A percentile compares a stretch with the other conserved stretches of the same genome.
phyloP scores from a whole-genome alignment of 441 rosid genomes.

The Monsonia emarginata region DNA sequence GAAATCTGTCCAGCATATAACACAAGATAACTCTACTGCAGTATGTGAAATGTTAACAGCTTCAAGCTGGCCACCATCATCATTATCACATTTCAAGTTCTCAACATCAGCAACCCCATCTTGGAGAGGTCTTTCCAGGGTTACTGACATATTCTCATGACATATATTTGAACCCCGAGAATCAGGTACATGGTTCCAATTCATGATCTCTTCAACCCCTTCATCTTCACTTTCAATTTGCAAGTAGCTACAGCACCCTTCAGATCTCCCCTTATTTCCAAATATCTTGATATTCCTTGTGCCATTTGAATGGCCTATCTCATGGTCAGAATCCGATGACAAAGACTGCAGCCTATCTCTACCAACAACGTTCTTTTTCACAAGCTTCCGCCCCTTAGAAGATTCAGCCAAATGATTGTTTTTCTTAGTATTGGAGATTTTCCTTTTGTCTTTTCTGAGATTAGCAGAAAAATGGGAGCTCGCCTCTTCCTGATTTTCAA shows the following conservation, averaged over 20 bases:
- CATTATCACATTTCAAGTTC: slow-evolving; percentile 17
- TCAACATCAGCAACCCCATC: slow-evolving; percentile 20
- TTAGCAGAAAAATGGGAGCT: slow-evolving; percentile 18
- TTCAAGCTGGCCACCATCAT: slow-evolving; percentile 21
- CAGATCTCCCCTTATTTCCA: slow-evolving; percentile 35
- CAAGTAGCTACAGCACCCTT: slow-evolving; percentile 15
- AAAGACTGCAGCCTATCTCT: slow-evolving; percentile 25
- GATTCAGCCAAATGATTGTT: slow-evolving; percentile 29
- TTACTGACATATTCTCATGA: slow-evolving; percentile 8
- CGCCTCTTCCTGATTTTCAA: slow-evolving; percentile 26
- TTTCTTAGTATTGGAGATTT: slow-evolving; percentile 26
- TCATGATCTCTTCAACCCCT: slow-evolving; percentile 37
- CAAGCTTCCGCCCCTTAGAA: slow-evolving; percentile 38
- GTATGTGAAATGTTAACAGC: slow-evolving; percentile 19
- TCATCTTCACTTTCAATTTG: slow-evolving; percentile 24
- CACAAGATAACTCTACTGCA: slow-evolving; percentile 59
- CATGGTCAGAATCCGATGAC: slow-evolving; percentile 39
- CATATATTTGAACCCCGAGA: slow-evolving; percentile 17
- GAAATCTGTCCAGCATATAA: slow-evolving; percentile 86
- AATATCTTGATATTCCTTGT: slow-evolving; percentile 13
- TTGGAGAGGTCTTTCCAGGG: slow-evolving; percentile 17
- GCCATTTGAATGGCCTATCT: slow-evolving; percentile 22
- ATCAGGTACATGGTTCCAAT: slow-evolving; percentile 18
- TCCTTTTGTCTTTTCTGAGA: slow-evolving; percentile 32
- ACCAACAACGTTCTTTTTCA: slow-evolving; percentile 28